Percentiles rank a stretch among this genome's conserved stretches.
Conservation (phyloP, 2,329 filamentous ascomycete genomes). For the Paramyrothecium sp. region DNA sequence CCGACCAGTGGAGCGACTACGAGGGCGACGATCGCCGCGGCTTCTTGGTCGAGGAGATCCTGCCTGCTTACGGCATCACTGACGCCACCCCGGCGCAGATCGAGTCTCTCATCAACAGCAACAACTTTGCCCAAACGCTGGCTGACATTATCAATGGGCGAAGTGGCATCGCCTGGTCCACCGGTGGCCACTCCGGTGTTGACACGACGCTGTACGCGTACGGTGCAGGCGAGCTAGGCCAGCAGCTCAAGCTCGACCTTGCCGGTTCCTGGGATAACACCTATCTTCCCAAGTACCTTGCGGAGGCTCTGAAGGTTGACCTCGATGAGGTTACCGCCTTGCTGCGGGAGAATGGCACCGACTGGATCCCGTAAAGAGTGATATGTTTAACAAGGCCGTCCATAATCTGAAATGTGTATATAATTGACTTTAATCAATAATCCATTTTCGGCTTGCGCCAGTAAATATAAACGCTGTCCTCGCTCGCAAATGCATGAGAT, state of each 20-base stretch:
- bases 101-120: constrained; percentile 15
- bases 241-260: constrained; percentile 19
- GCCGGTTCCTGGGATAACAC: constrained; percentile 27
- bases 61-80: constrained; percentile 26
- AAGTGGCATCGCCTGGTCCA: constrained; percentile 30
- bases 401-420: no score
- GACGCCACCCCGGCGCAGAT: constrained; percentile 22
- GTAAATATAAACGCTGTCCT: no score
- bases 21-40: constrained; percentile 22
- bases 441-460: no score
- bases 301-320: constrained; percentile 21
- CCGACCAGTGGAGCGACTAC: constrained; percentile 20
- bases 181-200: constrained; percentile 31
- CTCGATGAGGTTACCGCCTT: constrained; percentile 19
- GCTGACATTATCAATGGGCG: constrained; percentile 22
- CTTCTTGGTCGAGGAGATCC: constrained; percentile 19
- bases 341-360: neutral
- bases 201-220: constrained; percentile 33
- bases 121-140: constrained; percentile 20
- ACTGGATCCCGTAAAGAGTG: neutral
- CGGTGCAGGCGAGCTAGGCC: constrained; percentile 18
- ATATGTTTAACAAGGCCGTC: no score
- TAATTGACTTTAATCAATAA: no score
- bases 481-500: no score
- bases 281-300: constrained; percentile 24